phyloP scores from a whole-genome alignment of 192 early-diverging fungal species.

The Linderina pennispora region DNA sequence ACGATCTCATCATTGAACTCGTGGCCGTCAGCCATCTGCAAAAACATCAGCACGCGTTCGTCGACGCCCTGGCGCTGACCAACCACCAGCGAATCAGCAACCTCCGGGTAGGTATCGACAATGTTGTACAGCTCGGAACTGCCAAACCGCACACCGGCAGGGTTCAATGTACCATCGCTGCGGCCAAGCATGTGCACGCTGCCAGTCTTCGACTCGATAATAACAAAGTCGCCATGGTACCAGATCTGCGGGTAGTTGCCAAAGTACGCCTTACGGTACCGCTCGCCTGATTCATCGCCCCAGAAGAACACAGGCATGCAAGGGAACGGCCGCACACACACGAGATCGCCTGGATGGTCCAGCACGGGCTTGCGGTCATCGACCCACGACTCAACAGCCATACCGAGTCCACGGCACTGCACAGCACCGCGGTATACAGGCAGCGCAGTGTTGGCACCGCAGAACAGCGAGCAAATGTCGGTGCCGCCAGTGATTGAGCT shows the following conservation, averaged over 20 bases:
- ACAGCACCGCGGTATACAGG: constrained; percentile 95
- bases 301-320: constrained; percentile 97
- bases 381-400: constrained; percentile 93
- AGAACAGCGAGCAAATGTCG: constrained; percentile 95
- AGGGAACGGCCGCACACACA: constrained; percentile 91
- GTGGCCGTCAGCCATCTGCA: constrained; percentile 68
- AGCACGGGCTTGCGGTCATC: constrained; percentile 51
- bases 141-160: constrained; percentile 88
- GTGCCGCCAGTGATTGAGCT: constrained; percentile 97
- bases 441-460: constrained; percentile 80
- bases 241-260: constrained; percentile 74
- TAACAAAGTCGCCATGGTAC: constrained; percentile 96
- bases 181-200: constrained; percentile 95
- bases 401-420: constrained; percentile 86
- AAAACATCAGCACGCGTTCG: constrained; percentile 89
- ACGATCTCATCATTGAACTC: constrained; percentile 58
- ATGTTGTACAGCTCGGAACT: constrained; percentile 94
- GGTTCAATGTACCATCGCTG: constrained; percentile 89
- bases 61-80: constrained; percentile 82
- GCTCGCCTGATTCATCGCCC: constrained; percentile 65
- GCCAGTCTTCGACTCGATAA: constrained; percentile 74
- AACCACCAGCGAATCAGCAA: constrained; percentile 83
- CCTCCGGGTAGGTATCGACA: constrained; percentile 69
- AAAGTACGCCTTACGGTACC: constrained; percentile 90
- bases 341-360: constrained; percentile 79